Conservation (phyloP, 257 asterid species). For the Linderniella brevidens region DNA sequence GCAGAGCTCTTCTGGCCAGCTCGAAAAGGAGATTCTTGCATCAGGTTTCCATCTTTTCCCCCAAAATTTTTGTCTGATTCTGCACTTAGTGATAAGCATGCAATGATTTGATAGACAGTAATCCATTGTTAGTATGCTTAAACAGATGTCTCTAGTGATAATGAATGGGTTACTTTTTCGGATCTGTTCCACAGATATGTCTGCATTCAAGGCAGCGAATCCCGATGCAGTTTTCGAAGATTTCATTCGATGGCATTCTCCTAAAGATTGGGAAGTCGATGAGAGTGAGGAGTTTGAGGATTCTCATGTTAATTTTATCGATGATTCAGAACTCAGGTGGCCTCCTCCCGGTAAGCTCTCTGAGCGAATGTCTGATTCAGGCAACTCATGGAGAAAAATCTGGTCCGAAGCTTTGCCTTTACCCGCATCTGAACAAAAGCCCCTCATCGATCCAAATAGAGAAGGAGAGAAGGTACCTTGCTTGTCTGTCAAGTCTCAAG, state of each 20-base stretch:
- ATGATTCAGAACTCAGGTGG: slow-evolving; percentile 28
- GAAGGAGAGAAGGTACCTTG: slow-evolving; percentile 90
- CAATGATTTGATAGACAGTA: too few relatives aligned
- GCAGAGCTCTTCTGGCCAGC: slow-evolving; percentile 60
- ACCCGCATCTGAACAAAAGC: slow-evolving; percentile 68
- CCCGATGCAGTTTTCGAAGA: slow-evolving; percentile 92
- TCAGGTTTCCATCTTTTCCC: slow-evolving; percentile 31
- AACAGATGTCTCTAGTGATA: not conserved
- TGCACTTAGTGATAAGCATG: too few relatives aligned
- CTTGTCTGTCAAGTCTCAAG: not conserved
- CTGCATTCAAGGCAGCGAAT: slow-evolving; percentile 92
- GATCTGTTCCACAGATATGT: slow-evolving; percentile 47
- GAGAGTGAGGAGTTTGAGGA: slow-evolving; percentile 17
- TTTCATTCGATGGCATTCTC: slow-evolving; percentile 97
- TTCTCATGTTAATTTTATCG: slow-evolving; percentile 18
- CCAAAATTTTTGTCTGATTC: not conserved
- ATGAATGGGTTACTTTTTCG: not conserved
- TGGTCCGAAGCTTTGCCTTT: slow-evolving; percentile 69
- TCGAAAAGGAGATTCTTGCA: slow-evolving; percentile 52
- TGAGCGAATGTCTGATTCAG: slow-evolving; percentile 78
- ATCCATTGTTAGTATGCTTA: not conserved
- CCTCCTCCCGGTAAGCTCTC: slow-evolving; percentile 92
- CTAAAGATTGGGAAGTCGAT: slow-evolving; percentile 83
- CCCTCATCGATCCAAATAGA: slow-evolving; percentile 75
- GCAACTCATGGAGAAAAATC: slow-evolving; percentile 77